Evolutionary conservation across 164 flowering plant species (phyloP), one percentile per base, ranked within the genome.

Genomic region (Aristolochia contorta): DNA sequence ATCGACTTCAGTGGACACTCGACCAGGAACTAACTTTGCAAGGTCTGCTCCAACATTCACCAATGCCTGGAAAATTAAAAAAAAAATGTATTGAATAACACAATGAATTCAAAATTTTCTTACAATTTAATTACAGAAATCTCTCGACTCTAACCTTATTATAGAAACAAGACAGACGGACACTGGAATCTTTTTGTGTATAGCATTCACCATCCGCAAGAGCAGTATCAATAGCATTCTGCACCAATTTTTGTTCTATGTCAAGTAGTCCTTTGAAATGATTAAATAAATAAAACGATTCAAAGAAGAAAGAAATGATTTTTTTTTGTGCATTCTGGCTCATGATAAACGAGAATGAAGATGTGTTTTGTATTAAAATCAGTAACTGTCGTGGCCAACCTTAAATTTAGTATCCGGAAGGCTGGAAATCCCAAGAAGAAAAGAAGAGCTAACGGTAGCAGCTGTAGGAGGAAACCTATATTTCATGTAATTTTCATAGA

Each of bases 1-100:
- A 83, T 94, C 99, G 55, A 94, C 96, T 75, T 94, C 97, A 45
- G 99, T 94, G n/a, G 99, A 94, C 61, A 91, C 97, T 65, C 93
- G 78, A 54, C 99, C 99, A 62, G 99, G 99, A n/a, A 94, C 97
- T 43, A 85, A 67, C 74, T 84, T 89, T 54, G 90, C 79, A 67
- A 94, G 74, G 49, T 91, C 96, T 70, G 77, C 82, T 43, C 97
- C 99, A 77, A 89, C 90, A 77, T 94, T 84, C 19, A 85, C 97
- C 45, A 94, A 72, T 56, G 99, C 99, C 99, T 94, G 59, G 45
- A 61, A 25, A 52, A 3, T n/a, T n/a, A n/a, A 45, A n/a, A 32
- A 13, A 13, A 56, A 12, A 16, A 2, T 25, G 25, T 8, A 60
- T 19, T 14, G 18, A 16, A 41, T 54, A 20, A 23, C 47, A 50